Evolutionary conservation across 768 basidiomycete genomes (phyloP), one percentile per base, ranked within the genome.

Genomic region (Rhizopogon salebrosus): DNA sequence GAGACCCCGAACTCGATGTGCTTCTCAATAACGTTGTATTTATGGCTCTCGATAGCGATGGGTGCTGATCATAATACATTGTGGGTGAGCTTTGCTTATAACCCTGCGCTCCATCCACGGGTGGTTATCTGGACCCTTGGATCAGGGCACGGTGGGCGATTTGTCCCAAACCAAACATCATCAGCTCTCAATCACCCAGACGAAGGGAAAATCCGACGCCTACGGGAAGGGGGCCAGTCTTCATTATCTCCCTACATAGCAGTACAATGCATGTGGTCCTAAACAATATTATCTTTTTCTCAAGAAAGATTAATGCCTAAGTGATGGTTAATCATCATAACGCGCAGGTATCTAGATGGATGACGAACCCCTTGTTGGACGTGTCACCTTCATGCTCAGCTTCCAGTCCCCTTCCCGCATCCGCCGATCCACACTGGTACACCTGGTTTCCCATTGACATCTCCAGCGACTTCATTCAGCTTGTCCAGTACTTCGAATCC

Each of bases 341-440:
- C 31, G 9, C 22, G 18, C 11, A 14, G 22, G 8, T 6, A 22
- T 34, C 31, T 46, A 13, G 13, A 45, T 45, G 7, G 13, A 13
- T 23, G 45, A 31, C 9, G 8, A 23, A 20, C 9, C 14, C 29
- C 43, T 46, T 48, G 49, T 49, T 24, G 41, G 27, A 20, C 42
- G 18, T 49, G 39, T 45, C 22, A 24, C 11, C 29, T 29, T 29
- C 43, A 45, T 45, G 27, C 13, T 45, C 11, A 20, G 18, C n/a
- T n/a, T 42, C 24, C n/a, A 18, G n/a, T 42, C 24, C 6, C 22
- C 13, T 60, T 60, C 41, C 73, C 75, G 57, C 75, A 76, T 6
- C 58, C 67, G 5, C 71, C 72, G 34, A 78, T 73, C 78, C 76
- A 77, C 6, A 78, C 72, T 6, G 70, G 65, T 45, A 62, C 40